Conservation (phyloP, 805 yeast species). For the Ogataea trehalophila region DNA sequence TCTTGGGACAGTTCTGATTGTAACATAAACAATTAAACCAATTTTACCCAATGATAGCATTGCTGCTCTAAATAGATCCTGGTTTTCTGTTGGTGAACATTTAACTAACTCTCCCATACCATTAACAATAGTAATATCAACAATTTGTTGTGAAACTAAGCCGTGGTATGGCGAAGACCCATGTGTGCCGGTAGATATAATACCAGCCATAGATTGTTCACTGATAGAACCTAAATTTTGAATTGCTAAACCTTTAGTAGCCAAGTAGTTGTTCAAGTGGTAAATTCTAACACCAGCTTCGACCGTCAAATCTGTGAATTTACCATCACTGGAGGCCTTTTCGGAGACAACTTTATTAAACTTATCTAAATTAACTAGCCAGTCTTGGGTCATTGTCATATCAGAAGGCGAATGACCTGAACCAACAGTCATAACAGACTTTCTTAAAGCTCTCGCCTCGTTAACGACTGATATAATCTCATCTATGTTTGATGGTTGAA, state of each 20-base stretch:
- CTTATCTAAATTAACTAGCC: conserved; percentile 84
- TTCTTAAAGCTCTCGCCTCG: conserved; percentile 52
- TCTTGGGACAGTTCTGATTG: conserved; percentile 77
- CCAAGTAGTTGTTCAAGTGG: conserved; percentile 66
- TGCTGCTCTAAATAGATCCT: conserved; percentile 73
- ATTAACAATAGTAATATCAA: conserved; percentile 66
- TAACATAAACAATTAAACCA: conserved; percentile 83
- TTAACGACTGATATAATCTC: conserved; percentile 65
- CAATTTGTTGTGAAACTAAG: conserved; percentile 80
- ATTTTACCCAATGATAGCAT: conserved; percentile 83
- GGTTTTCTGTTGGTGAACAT: conserved; percentile 61
- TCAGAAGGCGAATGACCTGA: conserved; percentile 95
- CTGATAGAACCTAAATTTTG: conserved; percentile 93
- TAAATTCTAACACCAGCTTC: conserved; percentile 85
- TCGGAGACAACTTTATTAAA: conserved; percentile 48
- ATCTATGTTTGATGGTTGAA: conserved; percentile 71
- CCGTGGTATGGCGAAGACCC: conserved; percentile 95
- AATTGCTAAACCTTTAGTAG: conserved; percentile 62
- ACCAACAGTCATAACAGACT: conserved; percentile 80
- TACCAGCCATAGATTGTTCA: conserved; percentile 93
- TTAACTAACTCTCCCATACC: conserved; percentile 68
- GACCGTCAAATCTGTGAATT: conserved; percentile 85
- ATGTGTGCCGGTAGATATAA: conserved; percentile 94
- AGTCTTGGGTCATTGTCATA: conserved; percentile 79
- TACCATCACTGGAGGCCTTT: conserved; percentile 47